Percentiles rank a stretch among this genome's conserved stretches.
These are phyloP conservation scores for Limtongozyma cylindracea DNA, from an alignment of 805 yeast genomes.

Conservation along the genomic window DNA sequence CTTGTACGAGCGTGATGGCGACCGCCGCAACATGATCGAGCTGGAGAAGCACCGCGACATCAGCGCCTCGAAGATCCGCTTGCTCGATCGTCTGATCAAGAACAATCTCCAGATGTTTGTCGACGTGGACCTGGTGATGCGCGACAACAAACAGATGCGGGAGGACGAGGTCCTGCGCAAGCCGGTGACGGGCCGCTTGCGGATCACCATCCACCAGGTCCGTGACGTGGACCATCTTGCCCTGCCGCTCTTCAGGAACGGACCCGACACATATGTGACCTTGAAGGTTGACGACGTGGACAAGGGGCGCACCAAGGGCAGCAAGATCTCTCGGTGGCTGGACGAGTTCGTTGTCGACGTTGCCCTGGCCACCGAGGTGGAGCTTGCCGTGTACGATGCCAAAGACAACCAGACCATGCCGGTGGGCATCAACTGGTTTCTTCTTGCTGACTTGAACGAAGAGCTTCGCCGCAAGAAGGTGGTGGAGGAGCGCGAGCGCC, in stretches of 20 bases:
- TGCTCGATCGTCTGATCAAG: conserved; percentile 61
- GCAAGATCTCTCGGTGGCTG: conserved; percentile 59
- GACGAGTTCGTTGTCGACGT: conserved; percentile 65
- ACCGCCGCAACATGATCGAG: conserved; percentile 57
- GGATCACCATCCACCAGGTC: conserved; percentile 47
- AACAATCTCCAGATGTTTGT: conserved; percentile 80
- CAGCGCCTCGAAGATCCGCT: conserved; percentile 61
- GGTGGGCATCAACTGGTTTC: conserved; percentile 81
- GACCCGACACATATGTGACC: conserved; percentile 59
- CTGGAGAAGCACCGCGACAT: conserved; percentile 78
- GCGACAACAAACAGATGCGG: too few species aligned
- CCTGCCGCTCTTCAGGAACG: conserved; percentile 39
- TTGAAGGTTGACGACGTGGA: conserved; percentile 79
- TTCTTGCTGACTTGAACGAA: conserved; percentile 79
- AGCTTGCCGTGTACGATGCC: conserved; percentile 68
- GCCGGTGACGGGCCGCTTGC: conserved; percentile 62
- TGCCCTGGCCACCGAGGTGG: conserved; percentile 83
- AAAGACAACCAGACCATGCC: conserved; percentile 45
- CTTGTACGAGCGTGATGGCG: conserved; percentile 79
- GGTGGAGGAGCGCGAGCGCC: conserved; percentile 7
- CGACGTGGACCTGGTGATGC: conserved; percentile 35
- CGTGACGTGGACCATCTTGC: conserved; percentile 87
- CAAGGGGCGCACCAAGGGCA: conserved; percentile 46
- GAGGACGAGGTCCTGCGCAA: conserved; percentile 48
- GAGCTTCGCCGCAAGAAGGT: conserved; percentile 82